A percentile compares a stretch with the other conserved stretches of the same genome.
These are phyloP conservation scores for Penicillium sp. DNA, from an alignment of 2,329 filamentous ascomycete genomes.

Conservation along the genomic window DNA sequence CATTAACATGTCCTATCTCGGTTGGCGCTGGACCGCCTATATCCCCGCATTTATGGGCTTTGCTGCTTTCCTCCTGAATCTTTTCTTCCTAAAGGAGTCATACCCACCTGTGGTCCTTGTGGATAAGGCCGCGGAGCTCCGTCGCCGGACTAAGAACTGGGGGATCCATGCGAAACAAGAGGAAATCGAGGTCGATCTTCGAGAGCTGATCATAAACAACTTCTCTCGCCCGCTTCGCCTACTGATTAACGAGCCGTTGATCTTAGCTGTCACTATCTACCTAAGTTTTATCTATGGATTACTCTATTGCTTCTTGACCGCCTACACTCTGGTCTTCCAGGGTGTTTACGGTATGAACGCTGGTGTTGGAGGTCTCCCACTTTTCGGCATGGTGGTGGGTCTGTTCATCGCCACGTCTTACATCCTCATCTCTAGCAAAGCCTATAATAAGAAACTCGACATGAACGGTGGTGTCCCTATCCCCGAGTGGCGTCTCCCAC, in stretches of 20 bases:
- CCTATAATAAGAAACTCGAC: slow-evolving; percentile 25
- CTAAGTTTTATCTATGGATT: slow-evolving; percentile 40
- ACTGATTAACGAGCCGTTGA: slow-evolving; percentile 43
- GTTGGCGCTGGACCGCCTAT: slow-evolving; percentile 57
- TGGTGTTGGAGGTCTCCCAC: slow-evolving; percentile 72
- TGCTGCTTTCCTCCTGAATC: slow-evolving; percentile 45
- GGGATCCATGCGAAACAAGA: slow-evolving; percentile 57
- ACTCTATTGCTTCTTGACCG: slow-evolving; percentile 38
- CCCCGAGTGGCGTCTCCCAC: slow-evolving; percentile 58
- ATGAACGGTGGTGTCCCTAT: slow-evolving; percentile 62
- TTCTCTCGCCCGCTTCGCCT: slow-evolving; percentile 51
- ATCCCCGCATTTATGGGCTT: slow-evolving; percentile 58
- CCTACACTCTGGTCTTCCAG: slow-evolving; percentile 39
- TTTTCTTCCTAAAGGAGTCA: slow-evolving; percentile 57
- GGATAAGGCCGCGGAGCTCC: slow-evolving; percentile 48
- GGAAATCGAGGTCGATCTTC: slow-evolving; percentile 53
- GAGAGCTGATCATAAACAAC: slow-evolving; percentile 51
- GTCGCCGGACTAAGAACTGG: slow-evolving; percentile 57
- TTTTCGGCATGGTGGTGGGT: slow-evolving; percentile 79
- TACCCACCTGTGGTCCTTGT: slow-evolving; percentile 60
- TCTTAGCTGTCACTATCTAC: slow-evolving; percentile 42
- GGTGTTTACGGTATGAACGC: slow-evolving; percentile 65
- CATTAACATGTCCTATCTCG: slow-evolving; percentile 47
- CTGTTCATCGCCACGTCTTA: slow-evolving; percentile 65
- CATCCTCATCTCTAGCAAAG: slow-evolving; percentile 55